Percentiles rank a stretch among this genome's conserved stretches.
phyloP scores from a whole-genome alignment of 768 basidiomycete species.

The Amanita muscaria region DNA sequence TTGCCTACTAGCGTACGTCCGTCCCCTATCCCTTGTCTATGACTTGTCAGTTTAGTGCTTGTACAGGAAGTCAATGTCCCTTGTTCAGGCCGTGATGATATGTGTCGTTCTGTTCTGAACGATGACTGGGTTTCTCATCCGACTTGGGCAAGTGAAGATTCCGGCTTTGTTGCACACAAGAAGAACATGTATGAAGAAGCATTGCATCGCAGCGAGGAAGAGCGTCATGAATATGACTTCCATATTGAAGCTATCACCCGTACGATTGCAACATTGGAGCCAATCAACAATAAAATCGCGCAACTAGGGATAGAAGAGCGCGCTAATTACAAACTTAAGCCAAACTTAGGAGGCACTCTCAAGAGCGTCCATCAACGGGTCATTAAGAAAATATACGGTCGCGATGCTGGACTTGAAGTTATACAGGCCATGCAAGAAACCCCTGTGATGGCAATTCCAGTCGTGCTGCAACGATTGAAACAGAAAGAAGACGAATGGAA shows the following conservation, averaged over 20 bases:
- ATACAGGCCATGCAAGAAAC: constrained; percentile 88
- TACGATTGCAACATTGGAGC: constrained; percentile 86
- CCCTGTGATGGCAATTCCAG: constrained; percentile 80
- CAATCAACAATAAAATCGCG: constrained; percentile 80
- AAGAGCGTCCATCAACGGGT: constrained; percentile 91
- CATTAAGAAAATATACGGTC: constrained; percentile 95
- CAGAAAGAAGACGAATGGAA: constrained; percentile 99
- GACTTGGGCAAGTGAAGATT: constrained; percentile 89
- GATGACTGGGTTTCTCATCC: constrained; percentile 99
- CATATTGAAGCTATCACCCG: constrained; percentile 93
- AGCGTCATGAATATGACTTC: constrained; percentile 98
- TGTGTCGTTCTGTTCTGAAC: constrained; percentile 93
- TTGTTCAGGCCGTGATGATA: constrained; percentile 93
- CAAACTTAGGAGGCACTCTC: constrained; percentile 77
- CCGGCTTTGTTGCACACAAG: constrained; percentile 82
- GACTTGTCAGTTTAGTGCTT: constrained; percentile 1
- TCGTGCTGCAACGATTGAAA: constrained; percentile 83
- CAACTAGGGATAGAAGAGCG: constrained; percentile 75
- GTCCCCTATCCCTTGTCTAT: neutral
- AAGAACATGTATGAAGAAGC: constrained; percentile 98
- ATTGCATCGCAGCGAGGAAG: constrained; percentile 92
- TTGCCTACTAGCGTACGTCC: constrained; percentile 67
- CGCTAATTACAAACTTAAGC: constrained; percentile 74
- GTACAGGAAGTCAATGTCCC: constrained; percentile 74
- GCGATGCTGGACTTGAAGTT: constrained; percentile 74